Conservation (phyloP, 2,329 filamentous ascomycete genomes). For the Apiospora rasikravindrae region DNA sequence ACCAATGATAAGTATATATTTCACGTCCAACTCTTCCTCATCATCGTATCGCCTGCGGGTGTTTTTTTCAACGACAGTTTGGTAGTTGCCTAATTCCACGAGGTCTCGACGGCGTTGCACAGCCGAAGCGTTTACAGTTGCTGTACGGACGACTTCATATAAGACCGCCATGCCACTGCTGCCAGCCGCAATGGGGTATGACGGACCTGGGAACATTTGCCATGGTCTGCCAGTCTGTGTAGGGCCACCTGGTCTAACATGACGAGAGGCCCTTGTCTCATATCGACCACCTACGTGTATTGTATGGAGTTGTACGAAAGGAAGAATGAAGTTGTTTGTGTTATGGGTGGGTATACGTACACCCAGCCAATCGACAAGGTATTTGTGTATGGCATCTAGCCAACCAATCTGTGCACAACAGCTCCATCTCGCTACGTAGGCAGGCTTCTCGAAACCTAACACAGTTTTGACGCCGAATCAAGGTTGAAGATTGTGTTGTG, state of each 20-base stretch:
- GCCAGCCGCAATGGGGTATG: neutral
- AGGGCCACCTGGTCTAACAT: neutral
- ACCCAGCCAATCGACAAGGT: neutral
- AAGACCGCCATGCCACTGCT: neutral
- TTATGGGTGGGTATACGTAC: neutral
- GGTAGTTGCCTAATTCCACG: neutral
- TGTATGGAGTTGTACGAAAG: too few species aligned
- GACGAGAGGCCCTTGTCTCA: neutral
- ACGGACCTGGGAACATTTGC: neutral
- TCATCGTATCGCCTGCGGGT: neutral
- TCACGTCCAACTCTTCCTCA: too few species aligned
- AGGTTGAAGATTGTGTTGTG: neutral
- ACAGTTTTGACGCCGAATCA: neutral
- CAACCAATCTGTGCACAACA: too few species aligned
- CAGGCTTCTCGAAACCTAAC: too few species aligned
- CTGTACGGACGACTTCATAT: too few species aligned
- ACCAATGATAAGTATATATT: neutral
- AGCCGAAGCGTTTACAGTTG: neutral
- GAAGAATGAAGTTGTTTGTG: too few species aligned
- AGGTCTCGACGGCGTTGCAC: neutral
- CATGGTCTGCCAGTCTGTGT: neutral
- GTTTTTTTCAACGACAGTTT: neutral
- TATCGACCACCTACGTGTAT: neutral
- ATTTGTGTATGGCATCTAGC: neutral
- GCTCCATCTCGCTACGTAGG: too few species aligned